phyloP scores from a whole-genome alignment of 306 rosid species.

The Cercis canadensis region DNA sequence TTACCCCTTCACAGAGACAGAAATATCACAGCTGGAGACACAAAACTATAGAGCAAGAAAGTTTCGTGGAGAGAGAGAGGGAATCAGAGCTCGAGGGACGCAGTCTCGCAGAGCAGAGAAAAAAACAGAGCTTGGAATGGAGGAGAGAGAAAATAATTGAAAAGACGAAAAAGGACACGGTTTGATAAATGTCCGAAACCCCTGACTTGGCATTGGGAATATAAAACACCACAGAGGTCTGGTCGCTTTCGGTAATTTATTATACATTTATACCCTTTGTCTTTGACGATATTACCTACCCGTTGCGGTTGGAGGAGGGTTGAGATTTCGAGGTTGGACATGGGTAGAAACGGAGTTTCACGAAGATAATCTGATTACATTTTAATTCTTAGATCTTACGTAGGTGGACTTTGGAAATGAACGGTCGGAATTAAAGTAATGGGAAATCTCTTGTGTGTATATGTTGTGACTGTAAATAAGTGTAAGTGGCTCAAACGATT shows the following conservation, averaged over 20 bases:
- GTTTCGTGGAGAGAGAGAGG: background rate
- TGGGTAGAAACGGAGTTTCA: conserved; percentile 30
- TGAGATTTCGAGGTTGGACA: background rate
- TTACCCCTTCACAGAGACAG: conserved; percentile 13
- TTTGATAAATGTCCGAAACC: conserved; percentile 27
- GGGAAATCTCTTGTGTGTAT: background rate
- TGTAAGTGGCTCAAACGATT: background rate
- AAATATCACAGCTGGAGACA: conserved; percentile 21
- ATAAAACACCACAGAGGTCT: conserved; percentile 30
- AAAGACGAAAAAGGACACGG: conserved; percentile 49
- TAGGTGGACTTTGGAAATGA: background rate
- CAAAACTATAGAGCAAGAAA: background rate
- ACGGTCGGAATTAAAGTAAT: background rate
- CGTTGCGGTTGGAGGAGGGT: background rate
- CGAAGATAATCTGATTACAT: background rate
- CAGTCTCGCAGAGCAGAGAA: background rate
- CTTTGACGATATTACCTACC: background rate
- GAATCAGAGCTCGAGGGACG: background rate
- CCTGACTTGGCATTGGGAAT: conserved; percentile 41
- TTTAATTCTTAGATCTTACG: conserved; percentile 12
- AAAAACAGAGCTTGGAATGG: background rate
- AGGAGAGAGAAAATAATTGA: background rate
- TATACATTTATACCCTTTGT: conserved; percentile 10
- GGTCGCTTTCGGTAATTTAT: conserved; percentile 39
- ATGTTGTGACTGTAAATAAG: background rate